Conservation (phyloP, 371 early-diverging fungal species). For the Mortierella sp. region DNA sequence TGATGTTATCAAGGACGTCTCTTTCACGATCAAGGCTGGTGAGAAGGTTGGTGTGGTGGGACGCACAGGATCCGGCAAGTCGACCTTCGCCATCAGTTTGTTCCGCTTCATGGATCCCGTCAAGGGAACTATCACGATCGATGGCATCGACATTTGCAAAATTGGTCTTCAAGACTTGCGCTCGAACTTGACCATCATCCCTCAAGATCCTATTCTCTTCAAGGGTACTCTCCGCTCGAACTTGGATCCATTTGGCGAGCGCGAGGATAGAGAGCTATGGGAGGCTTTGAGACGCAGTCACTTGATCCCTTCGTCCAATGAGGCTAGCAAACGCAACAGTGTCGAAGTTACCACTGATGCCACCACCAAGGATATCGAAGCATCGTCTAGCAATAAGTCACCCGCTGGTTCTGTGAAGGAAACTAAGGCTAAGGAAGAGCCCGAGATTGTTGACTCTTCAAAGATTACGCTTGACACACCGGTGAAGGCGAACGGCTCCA, state of each 20-base stretch:
- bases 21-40: constrained; percentile 49
- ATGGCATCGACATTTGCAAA: constrained; percentile 74
- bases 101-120: constrained; percentile 79
- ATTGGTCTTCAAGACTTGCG: constrained; percentile 77
- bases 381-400: constrained; percentile 7
- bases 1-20: constrained; percentile 75
- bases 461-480: constrained; percentile 64
- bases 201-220: constrained; percentile 79
- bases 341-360: constrained; percentile 6
- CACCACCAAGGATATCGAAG: neutral
- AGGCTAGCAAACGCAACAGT: constrained; percentile 35
- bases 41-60: constrained; percentile 65
- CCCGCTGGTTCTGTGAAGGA: constrained; percentile 23
- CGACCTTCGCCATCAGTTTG: constrained; percentile 73
- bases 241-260: constrained; percentile 76
- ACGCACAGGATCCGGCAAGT: constrained; percentile 77
- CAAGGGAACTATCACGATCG: constrained; percentile 73
- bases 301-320: constrained; percentile 39
- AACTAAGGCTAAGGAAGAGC: neutral
- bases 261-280: constrained; percentile 77
- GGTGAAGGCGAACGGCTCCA: constrained; percentile 76
- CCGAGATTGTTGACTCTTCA: constrained; percentile 35
- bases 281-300: constrained; percentile 64
- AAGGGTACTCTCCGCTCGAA: constrained; percentile 76
- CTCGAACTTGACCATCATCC: constrained; percentile 75